Evolutionary conservation across 164 flowering plant genomes (phyloP).

Genomic region (Paratinospora sagittata): DNA sequence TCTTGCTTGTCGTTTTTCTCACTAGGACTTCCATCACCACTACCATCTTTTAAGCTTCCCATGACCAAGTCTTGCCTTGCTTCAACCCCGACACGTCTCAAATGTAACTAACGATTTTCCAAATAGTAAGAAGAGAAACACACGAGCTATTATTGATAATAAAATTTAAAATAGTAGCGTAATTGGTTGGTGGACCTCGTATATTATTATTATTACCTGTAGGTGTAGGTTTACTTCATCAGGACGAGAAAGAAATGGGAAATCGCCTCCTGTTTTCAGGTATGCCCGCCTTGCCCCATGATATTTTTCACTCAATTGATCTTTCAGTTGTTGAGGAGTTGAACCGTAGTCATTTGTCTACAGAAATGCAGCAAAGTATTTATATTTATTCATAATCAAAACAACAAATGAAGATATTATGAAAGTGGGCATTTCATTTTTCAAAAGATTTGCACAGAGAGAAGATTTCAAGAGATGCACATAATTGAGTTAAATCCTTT

Average conservation of each 20-base stretch:
- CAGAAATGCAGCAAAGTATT: constrained; percentile 14
- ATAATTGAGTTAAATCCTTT: background rate
- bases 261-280: constrained; percentile 90
- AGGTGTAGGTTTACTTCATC: constrained; percentile 98
- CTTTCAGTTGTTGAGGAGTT: constrained; percentile 78
- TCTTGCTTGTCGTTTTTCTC: constrained; percentile 36
- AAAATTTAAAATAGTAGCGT: background rate
- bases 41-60: constrained; percentile 39
- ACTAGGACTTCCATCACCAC: constrained; percentile 45
- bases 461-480: background rate
- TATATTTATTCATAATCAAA: background rate
- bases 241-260: constrained; percentile 94
- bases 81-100: constrained; percentile 90
- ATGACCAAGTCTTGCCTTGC: constrained; percentile 56
- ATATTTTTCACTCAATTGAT: constrained; percentile 80
- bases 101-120: constrained; percentile 55
- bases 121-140: constrained; percentile 9
- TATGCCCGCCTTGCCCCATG: constrained; percentile 84
- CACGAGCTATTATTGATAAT: background rate
- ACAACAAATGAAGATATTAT: background rate
- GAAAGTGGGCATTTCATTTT: background rate
- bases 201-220: too few relatives aligned
- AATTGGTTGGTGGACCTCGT: background rate
- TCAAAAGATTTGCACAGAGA: background rate
- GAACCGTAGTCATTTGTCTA: constrained; percentile 97